Base-by-base conservation (phyloP, 2,329 filamentous ascomycete genomes). In the Nemania sp. region DNA sequence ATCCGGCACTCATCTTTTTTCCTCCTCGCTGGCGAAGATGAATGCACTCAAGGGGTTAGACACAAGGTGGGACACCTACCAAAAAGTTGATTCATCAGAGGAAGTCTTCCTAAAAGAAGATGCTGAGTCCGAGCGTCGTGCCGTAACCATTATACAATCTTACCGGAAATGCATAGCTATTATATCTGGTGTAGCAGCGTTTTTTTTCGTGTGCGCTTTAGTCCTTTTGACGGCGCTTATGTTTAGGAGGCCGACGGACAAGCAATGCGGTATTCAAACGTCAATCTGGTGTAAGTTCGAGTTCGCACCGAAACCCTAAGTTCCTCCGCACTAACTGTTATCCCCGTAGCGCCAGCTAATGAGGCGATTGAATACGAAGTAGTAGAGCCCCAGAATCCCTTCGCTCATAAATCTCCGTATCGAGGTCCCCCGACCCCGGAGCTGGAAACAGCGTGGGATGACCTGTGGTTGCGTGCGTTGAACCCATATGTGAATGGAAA, bases 231-330 rank as follows among this genome's bases (percentile, higher is more conserved):
- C 57, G 6, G 47, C 55, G 27, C 32, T 64, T 11, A 7, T 67
- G 2, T 41, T 53, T 1, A 64, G 45, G 27, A 64, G 6, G 8
- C 60, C 60, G 2, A 61, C 49, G 5, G 65, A 67, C 22, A 7
- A 47, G 8, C 47, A 64, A 35, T 67, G 65, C 22, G 60, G 65
- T n/a, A 53, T 55, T 5, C 65, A 64, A 35, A 62, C 60, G 7
- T 47, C 58, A 26, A 49, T 68, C 7, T 68, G 66, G 66, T 68
- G 66, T 68, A 61, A 68, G 66, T 65, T 2, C 41, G 22, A 68
- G 61, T 65, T 2, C 43, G 22, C 10, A 18, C 13, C 0, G 1
- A 22, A 51, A 26, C 3, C 5, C 5, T n/a, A 3, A 6, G 15
- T 7, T 52, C 20, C 0, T 20, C 38, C 5, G 22, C 5, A 7